Base-by-base conservation (phyloP, 495 filamentous ascomycete species). In the Saxophila tyrrhenica region DNA sequence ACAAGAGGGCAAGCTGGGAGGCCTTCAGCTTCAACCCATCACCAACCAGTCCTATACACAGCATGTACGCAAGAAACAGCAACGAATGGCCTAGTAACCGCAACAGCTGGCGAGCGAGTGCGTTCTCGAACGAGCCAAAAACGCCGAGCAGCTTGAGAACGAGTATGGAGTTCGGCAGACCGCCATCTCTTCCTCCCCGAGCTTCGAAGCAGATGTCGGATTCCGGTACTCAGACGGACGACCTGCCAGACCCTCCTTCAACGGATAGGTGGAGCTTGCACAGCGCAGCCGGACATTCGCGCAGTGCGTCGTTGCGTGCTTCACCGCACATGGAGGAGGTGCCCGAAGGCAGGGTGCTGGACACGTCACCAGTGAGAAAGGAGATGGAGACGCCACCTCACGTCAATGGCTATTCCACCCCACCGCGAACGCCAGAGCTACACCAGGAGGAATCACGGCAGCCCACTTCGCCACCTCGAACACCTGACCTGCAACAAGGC, bases 21-120 rank as follows among this genome's bases (percentile, higher is more conserved):
- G 77, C 80, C 53, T 94, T 95, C 67, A 84, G 88, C 63, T 94
- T 83, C 72, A 78, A 80, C 55, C 87, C 87, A 19, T 82, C 75
- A 45, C 83, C 85, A 0, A 78, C 75, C 24, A 92, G 87, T 65
- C 87, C 89, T 7, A 71, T 87, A n/a, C 91, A 77, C 64, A 67
- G 70, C 22, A 78, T 76, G 50, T 89, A 83, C 61, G 70, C 75
- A 47, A 80, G 84, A 50, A 78, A 77, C 61, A 90, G 86, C 64
- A 70, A 81, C 23, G 86, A 92, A 17, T 5, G 25, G 16, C 2
- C 45, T 20, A 47, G 44, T 11, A 54, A 39, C 24, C 55, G 63
- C 42, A 69, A 54, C 43, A 69, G 65, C 56, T 70, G 68, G 68
- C 55, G 68, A 25, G 62, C 60, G 16, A 69, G 66, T 57, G 64